A percentile compares a stretch with the other conserved stretches of the same genome.
These are phyloP conservation scores for Avicennia marina DNA, from an alignment of 257 asterid genomes.

Conservation along the genomic window DNA sequence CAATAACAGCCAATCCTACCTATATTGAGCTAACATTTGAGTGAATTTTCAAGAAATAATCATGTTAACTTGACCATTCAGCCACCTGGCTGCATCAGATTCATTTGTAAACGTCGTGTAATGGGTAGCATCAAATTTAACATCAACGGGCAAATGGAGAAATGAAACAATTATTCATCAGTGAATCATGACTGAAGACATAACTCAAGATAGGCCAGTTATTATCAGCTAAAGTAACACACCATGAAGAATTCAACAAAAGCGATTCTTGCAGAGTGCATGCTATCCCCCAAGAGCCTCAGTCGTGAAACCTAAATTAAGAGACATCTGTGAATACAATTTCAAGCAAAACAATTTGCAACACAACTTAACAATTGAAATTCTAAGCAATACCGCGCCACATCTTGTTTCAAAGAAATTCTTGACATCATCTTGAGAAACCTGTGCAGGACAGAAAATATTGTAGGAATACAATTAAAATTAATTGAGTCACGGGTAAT, in stretches of 20 bases:
- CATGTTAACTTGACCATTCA: too few species aligned
- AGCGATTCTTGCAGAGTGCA: conserved; percentile 90
- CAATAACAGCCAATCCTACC: too few species aligned
- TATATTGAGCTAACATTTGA: too few species aligned
- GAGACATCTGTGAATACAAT: neutral
- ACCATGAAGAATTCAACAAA: conserved; percentile 87
- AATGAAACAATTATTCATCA: too few species aligned
- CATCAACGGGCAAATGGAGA: too few species aligned
- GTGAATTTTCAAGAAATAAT: too few species aligned
- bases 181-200: neutral
- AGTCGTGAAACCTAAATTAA: conserved; percentile 78
- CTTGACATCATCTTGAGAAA: conserved; percentile 81
- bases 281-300: conserved; percentile 94
- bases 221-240: conserved; percentile 6
- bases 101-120: too few species aligned
- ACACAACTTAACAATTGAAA: neutral
- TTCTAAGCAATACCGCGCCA: conserved; percentile 61
- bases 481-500: neutral
- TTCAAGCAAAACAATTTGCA: neutral
- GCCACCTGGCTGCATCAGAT: too few species aligned
- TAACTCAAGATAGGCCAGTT: too few species aligned
- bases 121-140: too few species aligned
- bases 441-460: conserved; percentile 31
- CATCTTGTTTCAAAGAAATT: conserved; percentile 81
- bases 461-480: too few species aligned